A percentile compares a stretch with the other conserved stretches of the same genome.
phyloP scores from a whole-genome alignment of 2,329 filamentous ascomycete genomes.

The Pseudogymnoascus sp. region DNA sequence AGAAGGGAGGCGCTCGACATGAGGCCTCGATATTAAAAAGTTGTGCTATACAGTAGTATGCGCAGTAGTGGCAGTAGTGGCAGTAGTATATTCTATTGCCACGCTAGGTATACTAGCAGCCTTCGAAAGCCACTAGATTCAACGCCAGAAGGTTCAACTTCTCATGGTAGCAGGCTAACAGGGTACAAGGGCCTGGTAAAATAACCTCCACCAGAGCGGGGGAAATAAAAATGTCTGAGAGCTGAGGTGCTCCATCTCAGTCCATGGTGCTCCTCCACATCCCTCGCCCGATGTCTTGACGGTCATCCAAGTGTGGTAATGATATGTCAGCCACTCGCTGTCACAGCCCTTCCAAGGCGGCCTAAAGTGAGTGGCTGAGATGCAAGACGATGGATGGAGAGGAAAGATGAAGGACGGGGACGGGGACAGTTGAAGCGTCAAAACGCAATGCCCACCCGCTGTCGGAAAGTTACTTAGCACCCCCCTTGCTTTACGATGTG shows the following conservation, averaged over 20 bases:
- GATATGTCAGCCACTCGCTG: background rate
- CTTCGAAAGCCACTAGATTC: constrained; percentile 1
- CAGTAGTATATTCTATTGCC: background rate
- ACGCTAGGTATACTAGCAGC: background rate
- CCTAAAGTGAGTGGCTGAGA: background rate
- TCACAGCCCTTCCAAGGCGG: background rate
- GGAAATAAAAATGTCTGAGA: constrained; percentile 4
- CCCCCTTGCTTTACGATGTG: background rate
- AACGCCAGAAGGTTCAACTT: background rate
- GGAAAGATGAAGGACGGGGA: background rate
- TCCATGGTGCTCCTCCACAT: background rate
- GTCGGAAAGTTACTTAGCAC: background rate
- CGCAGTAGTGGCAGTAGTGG: constrained; percentile 1
- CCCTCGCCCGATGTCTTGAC: background rate
- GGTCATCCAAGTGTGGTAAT: background rate
- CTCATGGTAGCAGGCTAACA: constrained; percentile 1
- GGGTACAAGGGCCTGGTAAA: background rate
- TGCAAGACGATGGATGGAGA: background rate
- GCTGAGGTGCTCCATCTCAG: background rate
- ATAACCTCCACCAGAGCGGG: background rate
- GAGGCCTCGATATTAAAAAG: constrained; percentile 1
- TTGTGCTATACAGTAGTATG: constrained; percentile 1
- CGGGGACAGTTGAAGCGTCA: background rate
- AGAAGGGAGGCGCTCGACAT: constrained; percentile 3
- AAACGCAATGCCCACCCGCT: background rate